Evolutionary conservation across 306 rosid species (phyloP).

Genomic region (Rosa multiflora): DNA sequence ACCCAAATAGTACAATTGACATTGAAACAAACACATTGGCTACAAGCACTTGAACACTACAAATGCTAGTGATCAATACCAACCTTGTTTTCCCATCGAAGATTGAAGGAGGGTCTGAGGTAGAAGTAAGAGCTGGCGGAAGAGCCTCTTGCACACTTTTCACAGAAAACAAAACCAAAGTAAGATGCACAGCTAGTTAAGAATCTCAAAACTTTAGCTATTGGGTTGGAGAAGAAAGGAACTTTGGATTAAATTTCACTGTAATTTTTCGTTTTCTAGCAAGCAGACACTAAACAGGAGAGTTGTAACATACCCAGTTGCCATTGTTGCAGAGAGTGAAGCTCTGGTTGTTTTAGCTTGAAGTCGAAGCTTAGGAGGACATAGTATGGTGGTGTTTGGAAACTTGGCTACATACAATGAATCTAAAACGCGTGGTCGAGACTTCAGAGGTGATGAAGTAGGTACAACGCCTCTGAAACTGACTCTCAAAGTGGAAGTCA

Average conservation of each 20-base stretch:
- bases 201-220: not conserved
- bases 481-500: conserved; percentile 26
- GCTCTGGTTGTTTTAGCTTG: conserved; percentile 27
- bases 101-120: conserved; percentile 71
- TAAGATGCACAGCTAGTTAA: not conserved
- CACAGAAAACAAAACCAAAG: not conserved
- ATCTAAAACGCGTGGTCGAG: not conserved
- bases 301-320: conserved; percentile 39
- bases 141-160: conserved; percentile 48
- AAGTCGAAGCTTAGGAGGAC: conserved; percentile 31
- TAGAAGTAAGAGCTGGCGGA: conserved; percentile 61
- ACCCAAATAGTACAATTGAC: not conserved
- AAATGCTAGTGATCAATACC: not conserved
- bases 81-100: conserved; percentile 89
- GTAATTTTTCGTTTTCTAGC: not conserved
- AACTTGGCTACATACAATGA: conserved; percentile 15
- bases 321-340: conserved; percentile 35
- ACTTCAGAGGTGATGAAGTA: conserved; percentile 18
- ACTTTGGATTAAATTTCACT: not conserved
- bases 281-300: not conserved
- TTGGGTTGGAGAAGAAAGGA: not conserved
- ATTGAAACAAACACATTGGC: conserved; percentile 11
- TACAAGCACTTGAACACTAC: not conserved
- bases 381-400: conserved; percentile 20
- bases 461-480: conserved; percentile 7